A percentile compares a stretch with the other conserved stretches of the same genome.
Evolutionary conservation across 1,139 yeast species (phyloP).

Genomic region (Blastobotrys petasosporus): DNA sequence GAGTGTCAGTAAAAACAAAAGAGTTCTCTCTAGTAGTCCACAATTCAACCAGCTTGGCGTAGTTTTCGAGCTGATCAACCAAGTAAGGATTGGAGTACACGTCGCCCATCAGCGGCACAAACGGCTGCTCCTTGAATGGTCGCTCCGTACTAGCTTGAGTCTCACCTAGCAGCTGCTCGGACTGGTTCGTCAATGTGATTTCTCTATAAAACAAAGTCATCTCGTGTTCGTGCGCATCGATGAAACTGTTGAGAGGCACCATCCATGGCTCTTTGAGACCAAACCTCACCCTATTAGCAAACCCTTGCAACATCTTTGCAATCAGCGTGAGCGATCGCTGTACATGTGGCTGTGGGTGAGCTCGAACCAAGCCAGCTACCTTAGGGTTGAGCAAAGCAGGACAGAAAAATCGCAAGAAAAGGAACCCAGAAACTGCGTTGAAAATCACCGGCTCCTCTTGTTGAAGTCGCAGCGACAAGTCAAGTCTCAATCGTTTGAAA

Average conservation of each 20-base stretch:
- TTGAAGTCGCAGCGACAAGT: conserved; percentile 17
- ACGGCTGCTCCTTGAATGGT: conserved; percentile 25
- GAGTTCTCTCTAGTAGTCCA: conserved; percentile 18
- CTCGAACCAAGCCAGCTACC: conserved; percentile 62
- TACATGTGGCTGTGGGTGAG: conserved; percentile 62
- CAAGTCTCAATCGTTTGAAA: conserved; percentile 28
- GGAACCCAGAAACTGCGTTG: conserved; percentile 71
- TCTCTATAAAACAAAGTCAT: conserved; percentile 63
- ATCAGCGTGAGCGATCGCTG: conserved; percentile 75
- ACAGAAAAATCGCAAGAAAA: conserved; percentile 80
- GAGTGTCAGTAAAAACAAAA: background rate
- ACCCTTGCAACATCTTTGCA: conserved; percentile 74
- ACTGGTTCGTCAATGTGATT: conserved; percentile 41
- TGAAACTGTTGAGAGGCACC: conserved; percentile 61
- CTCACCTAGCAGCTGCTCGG: conserved; percentile 10
- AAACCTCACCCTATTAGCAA: conserved; percentile 71
- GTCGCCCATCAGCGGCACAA: conserved; percentile 28
- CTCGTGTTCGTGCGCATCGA: conserved; percentile 52
- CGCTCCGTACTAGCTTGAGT: conserved; percentile 18
- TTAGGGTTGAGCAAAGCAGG: conserved; percentile 91
- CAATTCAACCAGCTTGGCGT: conserved; percentile 28
- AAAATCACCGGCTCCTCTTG: conserved; percentile 22
- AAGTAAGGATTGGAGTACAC: conserved; percentile 33
- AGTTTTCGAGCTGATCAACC: conserved; percentile 31
- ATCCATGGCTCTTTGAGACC: conserved; percentile 82